These are phyloP conservation scores for Boletus subparvulus DNA, from an alignment of 768 basidiomycete genomes.

Conservation along the genomic window DNA sequence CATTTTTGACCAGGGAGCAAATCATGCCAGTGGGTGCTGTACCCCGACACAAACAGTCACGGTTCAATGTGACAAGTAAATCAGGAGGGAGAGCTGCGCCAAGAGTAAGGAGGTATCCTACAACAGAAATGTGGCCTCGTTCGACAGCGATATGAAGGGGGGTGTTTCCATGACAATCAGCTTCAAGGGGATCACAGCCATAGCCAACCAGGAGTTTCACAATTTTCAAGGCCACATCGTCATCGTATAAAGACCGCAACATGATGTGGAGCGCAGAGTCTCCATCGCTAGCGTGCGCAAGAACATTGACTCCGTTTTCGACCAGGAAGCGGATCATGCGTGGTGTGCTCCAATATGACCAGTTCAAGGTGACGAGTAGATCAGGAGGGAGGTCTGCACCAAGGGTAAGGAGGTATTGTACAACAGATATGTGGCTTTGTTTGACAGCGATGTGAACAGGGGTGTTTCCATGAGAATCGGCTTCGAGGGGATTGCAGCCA, in stretches of 20 bases:
- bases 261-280: background rate
- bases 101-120: background rate
- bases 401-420: too few relatives aligned
- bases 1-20: too few relatives aligned
- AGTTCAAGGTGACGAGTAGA: background rate
- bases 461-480: background rate
- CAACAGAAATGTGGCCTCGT: background rate
- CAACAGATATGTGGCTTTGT: background rate
- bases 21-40: too few relatives aligned
- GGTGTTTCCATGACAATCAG: background rate
- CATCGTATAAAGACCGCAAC: background rate
- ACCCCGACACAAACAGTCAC: rapidly evolving
- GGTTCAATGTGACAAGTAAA: background rate
- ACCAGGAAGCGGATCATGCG: background rate
- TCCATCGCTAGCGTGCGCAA: background rate
- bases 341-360: background rate
- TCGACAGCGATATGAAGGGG: background rate
- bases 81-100: background rate
- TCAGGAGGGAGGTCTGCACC: background rate
- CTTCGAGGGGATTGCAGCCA: background rate
- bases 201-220: background rate
- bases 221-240: background rate
- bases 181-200: background rate
- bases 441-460: background rate
- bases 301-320: background rate